Evolutionary conservation across 768 basidiomycete species (phyloP).

Genomic region (Hortiboletus campestris): DNA sequence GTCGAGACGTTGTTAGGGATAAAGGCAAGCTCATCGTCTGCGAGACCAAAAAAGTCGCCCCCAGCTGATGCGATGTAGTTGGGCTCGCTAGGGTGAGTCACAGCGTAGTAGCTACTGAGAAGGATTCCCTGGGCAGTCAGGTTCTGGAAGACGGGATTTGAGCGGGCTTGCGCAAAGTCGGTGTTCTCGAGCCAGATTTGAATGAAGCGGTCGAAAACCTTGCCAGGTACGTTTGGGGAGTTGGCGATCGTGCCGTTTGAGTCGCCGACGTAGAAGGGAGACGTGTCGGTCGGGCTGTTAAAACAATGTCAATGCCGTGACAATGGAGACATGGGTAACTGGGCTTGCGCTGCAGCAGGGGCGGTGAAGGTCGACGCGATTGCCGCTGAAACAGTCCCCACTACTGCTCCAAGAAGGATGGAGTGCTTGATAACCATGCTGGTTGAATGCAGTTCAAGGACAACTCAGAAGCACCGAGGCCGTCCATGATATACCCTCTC

Average conservation of each 20-base stretch:
- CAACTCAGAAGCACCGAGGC: background rate
- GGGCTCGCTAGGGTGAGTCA: slow-evolving; percentile 62
- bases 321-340: background rate
- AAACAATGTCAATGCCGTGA: background rate
- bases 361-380: slow-evolving; percentile 27
- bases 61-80: slow-evolving; percentile 51
- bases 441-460: background rate
- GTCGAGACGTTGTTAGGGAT: slow-evolving; percentile 52
- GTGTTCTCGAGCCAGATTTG: slow-evolving; percentile 67
- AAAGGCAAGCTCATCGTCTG: slow-evolving; percentile 33
- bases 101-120: slow-evolving; percentile 43
- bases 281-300: slow-evolving; percentile 28
- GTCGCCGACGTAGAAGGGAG: slow-evolving; percentile 40
- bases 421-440: slow-evolving; percentile 17
- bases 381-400: slow-evolving; percentile 23
- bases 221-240: slow-evolving; percentile 37
- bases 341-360: slow-evolving; percentile 28
- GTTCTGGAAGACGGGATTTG: slow-evolving; percentile 30
- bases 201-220: slow-evolving; percentile 47
- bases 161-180: slow-evolving; percentile 39
- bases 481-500: slow-evolving; percentile 10
- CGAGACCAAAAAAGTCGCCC: slow-evolving; percentile 54
- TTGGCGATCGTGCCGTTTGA: slow-evolving; percentile 45
- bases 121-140: slow-evolving; percentile 51
- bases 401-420: slow-evolving; percentile 13